Base-by-base conservation (phyloP, 1,139 yeast genomes). In the Sugiyamaella grinbergsii region DNA sequence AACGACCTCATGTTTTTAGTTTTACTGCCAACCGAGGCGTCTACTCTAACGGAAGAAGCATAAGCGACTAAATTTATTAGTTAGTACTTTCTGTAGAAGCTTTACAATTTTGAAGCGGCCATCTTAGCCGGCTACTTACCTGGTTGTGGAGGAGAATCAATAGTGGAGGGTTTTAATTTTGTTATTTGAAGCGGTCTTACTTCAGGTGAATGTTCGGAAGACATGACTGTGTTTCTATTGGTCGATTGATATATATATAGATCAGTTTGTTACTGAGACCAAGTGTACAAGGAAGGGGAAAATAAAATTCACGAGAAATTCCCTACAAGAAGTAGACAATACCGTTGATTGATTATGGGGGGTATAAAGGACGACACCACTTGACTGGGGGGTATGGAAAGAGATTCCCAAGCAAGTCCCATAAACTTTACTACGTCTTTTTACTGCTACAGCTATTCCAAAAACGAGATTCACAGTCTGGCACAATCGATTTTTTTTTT, bases 1-100 rank as follows among this genome's bases (percentile, higher is more conserved):
- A 63, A 64, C 4, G 63, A 56, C 42, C 66, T 49, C 59, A 62
- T 55, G 53, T 59, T 59, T 39, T 60, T 56, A 13, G 67, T 60
- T 41, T 60, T 58, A 8, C 56, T 29, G 20, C 62, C 18, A 8
- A 45, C 53, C 4, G 47, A 40, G 31, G 49, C 53, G n/a, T 50
- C 53, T 11, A 50, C 42, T 38, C 49, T 11, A 13, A 43, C 20
- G 6, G 38, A 22, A 13, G 49, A 45, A 11, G 38, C 28, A 33
- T 43, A 43, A 34, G 41, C 47, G n/a, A 38, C 45, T 41, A 15
- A 7, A 18, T 13, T 4, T 10, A 16, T 33, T 32, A 6, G 42
- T 38, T 38, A 38, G 42, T 38, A 20, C 26, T 13, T 8, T 26
- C n/a, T 31, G n/a, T n/a, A n/a, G n/a, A n/a, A n/a, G n/a, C n/a